phyloP scores from a whole-genome alignment of 2,329 filamentous ascomycete genomes.

The Calonectria fujianensis region DNA sequence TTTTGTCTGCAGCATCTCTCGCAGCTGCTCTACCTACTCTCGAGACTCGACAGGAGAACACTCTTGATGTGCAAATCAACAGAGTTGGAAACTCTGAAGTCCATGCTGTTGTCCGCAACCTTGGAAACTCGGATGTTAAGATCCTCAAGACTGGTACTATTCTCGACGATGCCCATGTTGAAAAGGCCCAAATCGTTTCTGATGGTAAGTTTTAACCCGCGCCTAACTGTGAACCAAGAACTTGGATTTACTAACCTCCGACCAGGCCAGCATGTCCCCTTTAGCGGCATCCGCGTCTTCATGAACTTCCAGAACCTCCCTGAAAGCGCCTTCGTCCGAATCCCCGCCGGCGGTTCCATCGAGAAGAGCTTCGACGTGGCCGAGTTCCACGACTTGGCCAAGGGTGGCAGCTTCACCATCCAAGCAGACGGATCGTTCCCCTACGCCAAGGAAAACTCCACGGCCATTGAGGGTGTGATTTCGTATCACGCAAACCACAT shows the following conservation, averaged over 20 bases:
- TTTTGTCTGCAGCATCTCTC: constrained; percentile 4
- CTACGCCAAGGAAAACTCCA: constrained; percentile 69
- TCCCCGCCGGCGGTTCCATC: constrained; percentile 66
- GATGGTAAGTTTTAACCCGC: background rate
- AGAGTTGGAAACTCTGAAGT: constrained; percentile 16
- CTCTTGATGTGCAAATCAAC: background rate
- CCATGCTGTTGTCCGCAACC: constrained; percentile 4
- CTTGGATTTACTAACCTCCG: background rate
- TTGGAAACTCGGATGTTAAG: constrained; percentile 8
- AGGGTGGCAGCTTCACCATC: constrained; percentile 71
- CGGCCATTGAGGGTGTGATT: constrained; percentile 68
- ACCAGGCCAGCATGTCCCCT: constrained; percentile 56
- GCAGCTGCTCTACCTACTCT: constrained; percentile 5
- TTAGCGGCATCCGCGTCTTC: constrained; percentile 70
- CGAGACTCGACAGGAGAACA: background rate
- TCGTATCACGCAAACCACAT: constrained; percentile 74
- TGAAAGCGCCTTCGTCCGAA: constrained; percentile 67
- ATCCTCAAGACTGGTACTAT: constrained; percentile 19
- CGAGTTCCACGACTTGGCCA: constrained; percentile 67
- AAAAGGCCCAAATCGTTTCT: constrained; percentile 8
- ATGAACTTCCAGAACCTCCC: constrained; percentile 63
- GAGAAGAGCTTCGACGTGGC: constrained; percentile 70
- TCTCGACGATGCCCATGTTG: constrained; percentile 13
- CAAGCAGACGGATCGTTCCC: constrained; percentile 71
- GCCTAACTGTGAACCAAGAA: no score